Conservation (phyloP, 2,329 filamentous ascomycete species). For the Aquanectria penicillioides region DNA sequence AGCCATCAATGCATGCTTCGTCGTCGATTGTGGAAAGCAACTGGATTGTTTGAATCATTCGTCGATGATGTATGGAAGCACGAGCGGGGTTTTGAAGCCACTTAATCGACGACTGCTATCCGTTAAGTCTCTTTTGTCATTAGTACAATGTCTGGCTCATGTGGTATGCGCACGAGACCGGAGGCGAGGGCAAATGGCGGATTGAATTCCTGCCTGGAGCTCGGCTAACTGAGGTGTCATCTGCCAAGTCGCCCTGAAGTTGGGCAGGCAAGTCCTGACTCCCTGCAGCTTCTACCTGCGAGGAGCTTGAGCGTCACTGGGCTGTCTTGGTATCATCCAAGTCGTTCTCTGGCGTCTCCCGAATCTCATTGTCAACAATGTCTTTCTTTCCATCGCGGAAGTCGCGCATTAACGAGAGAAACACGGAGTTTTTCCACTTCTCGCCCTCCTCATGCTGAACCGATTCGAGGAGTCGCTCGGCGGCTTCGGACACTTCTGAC, state of each 20-base stretch:
- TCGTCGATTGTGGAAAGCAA: too few species aligned
- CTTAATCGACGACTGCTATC: not conserved
- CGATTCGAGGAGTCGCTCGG: slow-evolving; percentile 53
- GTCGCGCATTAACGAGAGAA: slow-evolving; percentile 56
- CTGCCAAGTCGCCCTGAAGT: not conserved
- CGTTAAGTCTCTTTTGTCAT: not conserved
- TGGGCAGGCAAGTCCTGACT: not conserved
- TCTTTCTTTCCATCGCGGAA: slow-evolving; percentile 57
- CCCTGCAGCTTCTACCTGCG: not conserved
- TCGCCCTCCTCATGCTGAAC: slow-evolving; percentile 57
- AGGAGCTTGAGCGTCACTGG: slow-evolving; percentile 29
- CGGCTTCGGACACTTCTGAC: slow-evolving; percentile 54
- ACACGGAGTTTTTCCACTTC: slow-evolving; percentile 59
- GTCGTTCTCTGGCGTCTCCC: slow-evolving; percentile 41
- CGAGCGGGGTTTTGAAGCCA: too few species aligned
- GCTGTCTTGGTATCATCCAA: slow-evolving; percentile 2
- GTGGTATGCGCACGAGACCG: slow-evolving; percentile 36
- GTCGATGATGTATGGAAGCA: too few species aligned
- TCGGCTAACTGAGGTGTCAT: too few species aligned
- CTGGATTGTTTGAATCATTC: too few species aligned
- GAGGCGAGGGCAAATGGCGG: not conserved
- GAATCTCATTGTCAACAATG: slow-evolving; percentile 54
- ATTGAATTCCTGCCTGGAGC: too few species aligned
- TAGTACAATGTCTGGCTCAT: slow-evolving; percentile 39
- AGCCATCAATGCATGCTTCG: too few species aligned